Evolutionary conservation across 202 grass and related monocot genomes (phyloP), one percentile per base, ranked within the genome.

Genomic region (Schoenoplectus tabernaemontani): DNA sequence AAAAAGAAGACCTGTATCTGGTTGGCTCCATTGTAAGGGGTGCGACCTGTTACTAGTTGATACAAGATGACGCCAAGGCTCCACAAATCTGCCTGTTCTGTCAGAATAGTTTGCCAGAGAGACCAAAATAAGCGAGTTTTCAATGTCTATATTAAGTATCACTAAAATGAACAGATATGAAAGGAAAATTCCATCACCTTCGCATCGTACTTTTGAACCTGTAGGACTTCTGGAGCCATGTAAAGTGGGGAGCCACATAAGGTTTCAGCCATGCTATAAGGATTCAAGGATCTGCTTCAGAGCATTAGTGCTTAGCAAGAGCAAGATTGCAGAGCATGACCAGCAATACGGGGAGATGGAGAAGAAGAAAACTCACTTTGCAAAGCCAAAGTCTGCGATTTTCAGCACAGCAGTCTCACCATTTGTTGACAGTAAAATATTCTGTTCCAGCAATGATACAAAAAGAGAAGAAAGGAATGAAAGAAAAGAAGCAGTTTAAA

Each of bases 351-450:
- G 23, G 77, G 33, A 33, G 22, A 59, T 16, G 60, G 78, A 37
- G 23, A 63, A 32, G 67, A 22, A 77, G 80, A 77, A 61, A 81
- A 93, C 89, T 88, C 71, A 97, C 94, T 92, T 97, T 78, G 94
- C 94, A 92, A 97, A 97, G 84, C 91, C 94, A 84, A 97, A 97
- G 81, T 97, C 94, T 0, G 94, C 94, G 41, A 97, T 97, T 85
- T 97, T 97, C 87, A 97, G 88, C 34, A 90, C 78, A 17, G 89
- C 87, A 67, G 84, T 87, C 82, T 86, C 87, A 30, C 86, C 91
- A 62, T 88, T 87, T 84, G 87, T 74, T 74, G 91, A 87, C 63
- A 97, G 89, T 65, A 97, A 89, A 83, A 97, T 91, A 84, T 97
- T 97, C 91, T 97, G 85, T 87, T 73, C 84, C 33, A 86, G 20